These are phyloP conservation scores for Pterulicium gracile DNA, from an alignment of 1,284 basidiomycete species.

Conservation along the genomic window DNA sequence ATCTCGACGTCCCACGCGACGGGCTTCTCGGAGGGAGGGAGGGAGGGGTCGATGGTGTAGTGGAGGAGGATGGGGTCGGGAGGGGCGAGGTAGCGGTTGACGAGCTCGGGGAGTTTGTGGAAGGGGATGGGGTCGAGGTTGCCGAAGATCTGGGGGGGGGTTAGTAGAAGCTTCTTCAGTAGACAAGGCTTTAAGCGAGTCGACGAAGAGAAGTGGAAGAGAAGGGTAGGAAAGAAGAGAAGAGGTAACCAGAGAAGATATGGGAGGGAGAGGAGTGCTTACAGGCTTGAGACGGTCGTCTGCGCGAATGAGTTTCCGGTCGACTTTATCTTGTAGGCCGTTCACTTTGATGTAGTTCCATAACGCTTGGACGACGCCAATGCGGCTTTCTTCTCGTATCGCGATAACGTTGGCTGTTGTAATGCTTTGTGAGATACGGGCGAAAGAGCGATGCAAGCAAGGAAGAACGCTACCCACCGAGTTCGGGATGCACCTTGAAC, in stretches of 20 bases:
- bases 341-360: constrained; percentile 92
- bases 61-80: constrained; percentile 82
- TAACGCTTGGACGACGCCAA: constrained; percentile 73
- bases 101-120: constrained; percentile 77
- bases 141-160: constrained; percentile 8
- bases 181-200: no score
- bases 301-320: constrained; percentile 68
- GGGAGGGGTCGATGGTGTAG: constrained; percentile 56
- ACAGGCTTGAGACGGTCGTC: constrained; percentile 66
- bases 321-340: constrained; percentile 84
- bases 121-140: constrained; percentile 58
- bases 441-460: not conserved
- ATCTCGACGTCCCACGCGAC: constrained; percentile 83
- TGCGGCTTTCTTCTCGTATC: constrained; percentile 78
- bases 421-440: not conserved
- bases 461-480: constrained; percentile 34
- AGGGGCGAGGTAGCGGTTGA: constrained; percentile 71
- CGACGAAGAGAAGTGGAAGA: no score
- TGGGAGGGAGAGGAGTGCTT: constrained; percentile 15
- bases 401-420: constrained; percentile 59
- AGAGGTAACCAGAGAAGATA: no score
- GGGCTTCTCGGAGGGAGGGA: constrained; percentile 49
- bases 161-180: no score
- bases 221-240: constrained; percentile 1
- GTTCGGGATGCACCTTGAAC: constrained; percentile 72